phyloP scores from a whole-genome alignment of 345 rosid species.

The Cochlearia excelsa region DNA sequence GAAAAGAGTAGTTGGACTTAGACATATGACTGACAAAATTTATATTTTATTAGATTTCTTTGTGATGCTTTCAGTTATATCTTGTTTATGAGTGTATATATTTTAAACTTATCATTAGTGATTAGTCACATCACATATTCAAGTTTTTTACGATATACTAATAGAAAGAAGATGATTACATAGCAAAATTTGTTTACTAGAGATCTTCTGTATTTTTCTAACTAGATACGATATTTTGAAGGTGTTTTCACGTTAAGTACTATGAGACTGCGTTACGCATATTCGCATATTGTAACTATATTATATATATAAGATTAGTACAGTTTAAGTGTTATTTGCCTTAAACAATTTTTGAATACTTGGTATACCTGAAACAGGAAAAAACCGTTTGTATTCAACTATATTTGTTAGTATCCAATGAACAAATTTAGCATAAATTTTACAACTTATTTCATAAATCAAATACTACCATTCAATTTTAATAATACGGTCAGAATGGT shows the following conservation, averaged over 20 bases:
- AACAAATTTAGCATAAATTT: not conserved
- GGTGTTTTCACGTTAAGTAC: not conserved
- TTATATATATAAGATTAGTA: too few species aligned
- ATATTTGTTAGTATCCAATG: not conserved
- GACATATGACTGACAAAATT: conserved; percentile 32
- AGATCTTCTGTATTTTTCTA: not conserved
- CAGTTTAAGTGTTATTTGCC: too few species aligned
- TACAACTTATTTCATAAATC: too few species aligned
- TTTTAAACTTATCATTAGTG: conserved; percentile 21
- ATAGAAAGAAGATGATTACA: not conserved
- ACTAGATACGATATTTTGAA: not conserved
- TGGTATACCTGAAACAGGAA: too few species aligned
- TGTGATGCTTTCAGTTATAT: conserved; percentile 13
- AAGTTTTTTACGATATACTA: not conserved
- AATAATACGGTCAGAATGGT: conserved; percentile 20
- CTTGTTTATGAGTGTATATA: not conserved
- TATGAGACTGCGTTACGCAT: not conserved
- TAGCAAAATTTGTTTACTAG: not conserved
- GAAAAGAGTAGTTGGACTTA: conserved; percentile 32
- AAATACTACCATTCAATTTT: not conserved
- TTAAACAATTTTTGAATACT: too few species aligned
- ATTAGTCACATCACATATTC: conserved; percentile 26
- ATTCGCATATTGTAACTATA: too few species aligned
- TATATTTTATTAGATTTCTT: conserved; percentile 10
- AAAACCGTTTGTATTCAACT: too few species aligned